Evolutionary conservation across 495 filamentous ascomycete genomes (phyloP).

Genomic region (Staphylotrichum tortipilum): DNA sequence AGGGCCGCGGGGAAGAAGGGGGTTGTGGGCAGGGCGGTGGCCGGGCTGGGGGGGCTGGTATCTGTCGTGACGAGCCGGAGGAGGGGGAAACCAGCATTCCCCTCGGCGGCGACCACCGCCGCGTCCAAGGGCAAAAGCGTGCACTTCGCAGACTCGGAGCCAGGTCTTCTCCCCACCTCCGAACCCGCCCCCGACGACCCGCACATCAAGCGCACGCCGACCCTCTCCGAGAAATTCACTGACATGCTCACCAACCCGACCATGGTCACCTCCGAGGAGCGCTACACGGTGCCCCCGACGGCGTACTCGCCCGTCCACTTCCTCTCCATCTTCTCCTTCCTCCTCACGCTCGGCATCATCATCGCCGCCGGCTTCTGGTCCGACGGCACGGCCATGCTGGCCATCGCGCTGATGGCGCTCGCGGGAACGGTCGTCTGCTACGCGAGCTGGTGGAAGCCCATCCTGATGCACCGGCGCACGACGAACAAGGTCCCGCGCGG

Average conservation of each 20-base stretch:
- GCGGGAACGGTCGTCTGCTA: conserved; percentile 45
- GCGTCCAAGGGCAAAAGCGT: too few relatives aligned
- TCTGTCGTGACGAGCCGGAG: too few relatives aligned
- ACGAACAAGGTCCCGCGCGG: conserved; percentile 45
- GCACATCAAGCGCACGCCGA: not conserved
- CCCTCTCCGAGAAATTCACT: conserved; percentile 7
- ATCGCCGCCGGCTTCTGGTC: conserved; percentile 22
- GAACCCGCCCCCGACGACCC: not conserved
- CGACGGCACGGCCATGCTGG: conserved; percentile 48
- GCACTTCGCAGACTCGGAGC: not conserved
- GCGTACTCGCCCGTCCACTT: conserved; percentile 44
- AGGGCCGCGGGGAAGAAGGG: not conserved
- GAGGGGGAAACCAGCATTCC: not conserved
- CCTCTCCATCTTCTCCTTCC: conserved; percentile 40
- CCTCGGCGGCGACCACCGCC: too few relatives aligned
- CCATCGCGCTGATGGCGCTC: conserved; percentile 37
- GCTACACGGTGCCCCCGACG: conserved; percentile 39
- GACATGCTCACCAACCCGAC: conserved; percentile 31
- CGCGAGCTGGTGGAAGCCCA: conserved; percentile 47
- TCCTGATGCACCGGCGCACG: conserved; percentile 40
- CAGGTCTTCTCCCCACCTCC: not conserved
- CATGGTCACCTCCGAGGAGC: conserved; percentile 21
- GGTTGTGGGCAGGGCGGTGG: not conserved
- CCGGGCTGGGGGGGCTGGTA: not conserved
- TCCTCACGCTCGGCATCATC: conserved; percentile 43